A percentile compares a stretch with the other conserved stretches of the same genome.
Conservation (phyloP, 2,329 filamentous ascomycete genomes). For the Pseudocercospora macadamiae region DNA sequence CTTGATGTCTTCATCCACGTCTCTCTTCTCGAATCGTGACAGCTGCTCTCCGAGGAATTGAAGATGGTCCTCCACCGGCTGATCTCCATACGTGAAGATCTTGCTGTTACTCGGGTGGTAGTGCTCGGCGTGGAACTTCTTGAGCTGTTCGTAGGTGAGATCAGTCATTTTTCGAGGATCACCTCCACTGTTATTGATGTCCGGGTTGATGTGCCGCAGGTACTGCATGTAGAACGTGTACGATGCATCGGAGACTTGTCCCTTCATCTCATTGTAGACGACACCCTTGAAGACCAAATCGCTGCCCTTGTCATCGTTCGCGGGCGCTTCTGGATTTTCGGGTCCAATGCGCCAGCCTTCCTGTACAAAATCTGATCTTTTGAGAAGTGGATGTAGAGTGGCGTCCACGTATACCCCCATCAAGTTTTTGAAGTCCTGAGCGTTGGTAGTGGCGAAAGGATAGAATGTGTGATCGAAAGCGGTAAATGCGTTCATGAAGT, state of each 20-base stretch:
- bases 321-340: constrained; percentile 69
- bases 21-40: constrained; percentile 70
- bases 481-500: constrained; percentile 99
- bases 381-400: constrained; percentile 85
- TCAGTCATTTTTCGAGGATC: constrained; percentile 97
- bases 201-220: constrained; percentile 90
- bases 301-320: constrained; percentile 47
- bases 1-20: constrained; percentile 73
- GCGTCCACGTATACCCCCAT: constrained; percentile 97
- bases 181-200: constrained; percentile 93
- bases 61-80: constrained; percentile 81
- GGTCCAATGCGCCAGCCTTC: constrained; percentile 97
- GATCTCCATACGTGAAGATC: constrained; percentile 91
- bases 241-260: constrained; percentile 95
- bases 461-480: constrained; percentile 96
- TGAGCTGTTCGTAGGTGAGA: constrained; percentile 86
- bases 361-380: constrained; percentile 89
- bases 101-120: constrained; percentile 98
- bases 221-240: constrained; percentile 96
- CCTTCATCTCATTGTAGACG: constrained; percentile 99
- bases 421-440: constrained; percentile 92
- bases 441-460: constrained; percentile 95
- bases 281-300: constrained; percentile 93
- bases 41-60: constrained; percentile 76
- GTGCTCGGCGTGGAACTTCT: constrained; percentile 85